Conservation (phyloP, 1,139 yeast species). For the Yarrowia galli region DNA sequence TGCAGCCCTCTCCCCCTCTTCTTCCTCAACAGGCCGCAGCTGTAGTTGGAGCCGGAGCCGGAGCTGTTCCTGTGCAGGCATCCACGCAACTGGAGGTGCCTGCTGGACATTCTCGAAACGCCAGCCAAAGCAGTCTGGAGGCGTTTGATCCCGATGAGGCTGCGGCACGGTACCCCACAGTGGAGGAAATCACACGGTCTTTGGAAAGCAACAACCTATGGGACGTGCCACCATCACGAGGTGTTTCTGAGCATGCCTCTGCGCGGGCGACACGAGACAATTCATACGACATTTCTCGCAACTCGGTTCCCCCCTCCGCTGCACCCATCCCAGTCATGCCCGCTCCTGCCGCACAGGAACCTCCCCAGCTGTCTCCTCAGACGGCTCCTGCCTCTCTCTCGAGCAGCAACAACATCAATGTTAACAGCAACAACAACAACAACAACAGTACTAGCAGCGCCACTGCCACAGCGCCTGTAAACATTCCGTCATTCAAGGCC, state of each 20-base stretch:
- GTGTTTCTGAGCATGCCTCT: slow-evolving; percentile 15
- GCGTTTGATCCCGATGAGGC: slow-evolving; percentile 43
- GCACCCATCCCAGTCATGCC: slow-evolving; percentile 17
- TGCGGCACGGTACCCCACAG: slow-evolving; percentile 48
- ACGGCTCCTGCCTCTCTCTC: slow-evolving; percentile 7
- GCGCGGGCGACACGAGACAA: slow-evolving; percentile 21
- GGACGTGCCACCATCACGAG: slow-evolving; percentile 40
- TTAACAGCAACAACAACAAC: neutral
- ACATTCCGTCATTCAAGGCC: slow-evolving; percentile 32
- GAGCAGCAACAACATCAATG: neutral
- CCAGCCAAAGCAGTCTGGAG: slow-evolving; percentile 29
- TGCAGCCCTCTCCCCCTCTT: slow-evolving; percentile 26
- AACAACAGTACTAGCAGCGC: neutral
- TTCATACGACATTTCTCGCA: slow-evolving; percentile 23
- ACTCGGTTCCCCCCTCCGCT: slow-evolving; percentile 12
- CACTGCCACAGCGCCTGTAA: slow-evolving; percentile 1
- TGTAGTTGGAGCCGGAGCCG: slow-evolving; percentile 14
- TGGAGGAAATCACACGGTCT: slow-evolving; percentile 49
- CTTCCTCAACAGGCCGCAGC: slow-evolving; percentile 17
- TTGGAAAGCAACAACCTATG: slow-evolving; percentile 43
- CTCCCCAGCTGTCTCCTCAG: slow-evolving; percentile 16
- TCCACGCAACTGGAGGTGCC: slow-evolving; percentile 24
- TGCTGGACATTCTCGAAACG: slow-evolving; percentile 18
- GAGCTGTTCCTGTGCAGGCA: slow-evolving; percentile 29
- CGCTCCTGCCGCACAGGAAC: neutral